phyloP scores from a whole-genome alignment of 2,329 filamentous ascomycete species.

The Aspergillus pseudotamarii region DNA sequence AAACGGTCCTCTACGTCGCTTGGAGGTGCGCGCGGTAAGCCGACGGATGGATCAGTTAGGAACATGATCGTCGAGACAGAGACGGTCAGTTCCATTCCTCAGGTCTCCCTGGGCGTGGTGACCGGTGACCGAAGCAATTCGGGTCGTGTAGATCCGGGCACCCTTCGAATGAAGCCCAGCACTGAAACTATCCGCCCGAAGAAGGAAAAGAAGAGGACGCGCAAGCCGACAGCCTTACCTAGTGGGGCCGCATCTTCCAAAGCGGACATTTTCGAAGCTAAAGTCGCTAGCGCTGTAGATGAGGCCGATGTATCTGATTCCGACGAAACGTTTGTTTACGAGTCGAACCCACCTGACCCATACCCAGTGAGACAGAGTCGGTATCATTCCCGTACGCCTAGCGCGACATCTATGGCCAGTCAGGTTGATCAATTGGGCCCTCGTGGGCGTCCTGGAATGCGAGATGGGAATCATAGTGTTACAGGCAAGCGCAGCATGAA shows the following conservation, averaged over 20 bases:
- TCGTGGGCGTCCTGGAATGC: constrained; percentile 66
- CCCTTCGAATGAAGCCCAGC: constrained; percentile 82
- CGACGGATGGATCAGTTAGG: constrained; percentile 72
- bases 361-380: constrained; percentile 64
- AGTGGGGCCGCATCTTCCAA: constrained; percentile 75
- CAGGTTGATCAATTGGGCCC: constrained; percentile 50
- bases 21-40: constrained; percentile 63
- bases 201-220: constrained; percentile 85
- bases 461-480: constrained; percentile 66
- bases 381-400: constrained; percentile 92
- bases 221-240: constrained; percentile 67
- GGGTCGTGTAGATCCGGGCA: constrained; percentile 68
- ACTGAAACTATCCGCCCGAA: constrained; percentile 94
- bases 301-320: constrained; percentile 96
- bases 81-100: constrained; percentile 87
- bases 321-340: constrained; percentile 98
- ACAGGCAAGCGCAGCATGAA: constrained; percentile 93
- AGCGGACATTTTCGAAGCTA: constrained; percentile 96
- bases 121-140: constrained; percentile 57
- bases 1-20: constrained; percentile 71
- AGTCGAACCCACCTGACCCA: constrained; percentile 81
- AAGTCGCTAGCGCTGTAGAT: constrained; percentile 92
- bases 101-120: constrained; percentile 70
- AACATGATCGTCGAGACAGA: constrained; percentile 99
- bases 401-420: constrained; percentile 74